These are phyloP conservation scores for Lactarius akahatsu DNA, from an alignment of 768 basidiomycete genomes.

Conservation along the genomic window DNA sequence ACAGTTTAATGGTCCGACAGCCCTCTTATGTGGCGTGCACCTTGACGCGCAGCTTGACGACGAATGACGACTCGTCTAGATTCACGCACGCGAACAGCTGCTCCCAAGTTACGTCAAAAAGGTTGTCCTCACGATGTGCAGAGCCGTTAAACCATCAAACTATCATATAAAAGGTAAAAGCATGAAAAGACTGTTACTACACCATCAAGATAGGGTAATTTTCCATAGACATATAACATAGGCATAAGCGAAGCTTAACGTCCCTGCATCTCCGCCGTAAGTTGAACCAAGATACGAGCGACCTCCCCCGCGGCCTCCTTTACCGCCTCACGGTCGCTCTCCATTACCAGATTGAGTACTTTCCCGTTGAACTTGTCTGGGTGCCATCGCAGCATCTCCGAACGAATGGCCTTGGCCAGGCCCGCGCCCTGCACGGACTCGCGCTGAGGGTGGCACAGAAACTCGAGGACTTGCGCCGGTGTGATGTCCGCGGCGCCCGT, in stretches of 20 bases:
- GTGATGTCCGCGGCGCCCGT: constrained; percentile 39
- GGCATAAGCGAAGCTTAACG: not conserved
- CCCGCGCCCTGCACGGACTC: constrained; percentile 36
- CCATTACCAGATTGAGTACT: constrained; percentile 39
- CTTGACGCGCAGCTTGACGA: not conserved
- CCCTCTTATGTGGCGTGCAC: not conserved
- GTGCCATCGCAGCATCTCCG: constrained; percentile 54
- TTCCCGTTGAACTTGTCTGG: constrained; percentile 51
- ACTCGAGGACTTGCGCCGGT: constrained; percentile 37
- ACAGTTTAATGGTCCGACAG: not conserved
- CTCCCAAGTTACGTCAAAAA: not conserved
- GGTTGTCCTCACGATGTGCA: not conserved
- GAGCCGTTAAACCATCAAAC: not conserved
- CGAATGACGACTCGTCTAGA: not conserved
- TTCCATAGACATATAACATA: not conserved
- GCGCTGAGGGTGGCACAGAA: constrained; percentile 42
- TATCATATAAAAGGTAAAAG: not conserved
- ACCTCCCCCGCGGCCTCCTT: constrained; percentile 41
- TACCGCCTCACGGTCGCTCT: constrained; percentile 37
- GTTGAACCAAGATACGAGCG: constrained; percentile 43
- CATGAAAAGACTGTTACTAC: not conserved
- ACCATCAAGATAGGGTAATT: not conserved
- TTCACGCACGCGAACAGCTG: not conserved
- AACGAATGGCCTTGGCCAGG: constrained; percentile 39
- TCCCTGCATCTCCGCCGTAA: constrained; percentile 22